These are phyloP conservation scores for Fusarium newnesense DNA, from an alignment of 2,329 filamentous ascomycete genomes.

Conservation along the genomic window DNA sequence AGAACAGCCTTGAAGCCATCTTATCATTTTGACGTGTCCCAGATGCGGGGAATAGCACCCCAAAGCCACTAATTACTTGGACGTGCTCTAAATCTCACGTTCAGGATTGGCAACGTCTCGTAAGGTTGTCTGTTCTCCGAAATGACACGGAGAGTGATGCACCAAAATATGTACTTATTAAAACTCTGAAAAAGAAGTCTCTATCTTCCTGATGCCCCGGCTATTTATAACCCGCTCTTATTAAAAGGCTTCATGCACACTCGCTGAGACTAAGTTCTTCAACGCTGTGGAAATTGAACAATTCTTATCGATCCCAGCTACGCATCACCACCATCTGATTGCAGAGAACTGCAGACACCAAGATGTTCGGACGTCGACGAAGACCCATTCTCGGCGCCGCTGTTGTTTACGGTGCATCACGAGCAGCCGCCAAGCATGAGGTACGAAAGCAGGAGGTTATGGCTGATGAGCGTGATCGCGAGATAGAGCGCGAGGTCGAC, in stretches of 20 bases:
- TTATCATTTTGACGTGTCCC: no score
- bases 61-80: no score
- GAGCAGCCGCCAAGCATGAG: neutral
- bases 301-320: neutral
- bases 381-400: slow-evolving; percentile 2
- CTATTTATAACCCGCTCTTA: neutral
- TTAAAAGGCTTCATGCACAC: neutral
- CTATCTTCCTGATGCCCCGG: no score
- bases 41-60: no score
- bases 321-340: neutral
- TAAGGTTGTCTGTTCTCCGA: no score
- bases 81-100: no score
- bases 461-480: neutral
- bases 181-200: no score
- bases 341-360: neutral
- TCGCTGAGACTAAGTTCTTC: neutral
- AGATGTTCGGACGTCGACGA: neutral
- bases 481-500: neutral
- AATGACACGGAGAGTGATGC: no score
- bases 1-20: no score
- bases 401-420: neutral
- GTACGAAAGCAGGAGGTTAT: neutral
- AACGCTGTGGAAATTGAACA: neutral
- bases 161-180: no score
- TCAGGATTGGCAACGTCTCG: no score